These are phyloP conservation scores for Boletus rufocinnamomeus DNA, from an alignment of 768 basidiomycete species.

Conservation along the genomic window DNA sequence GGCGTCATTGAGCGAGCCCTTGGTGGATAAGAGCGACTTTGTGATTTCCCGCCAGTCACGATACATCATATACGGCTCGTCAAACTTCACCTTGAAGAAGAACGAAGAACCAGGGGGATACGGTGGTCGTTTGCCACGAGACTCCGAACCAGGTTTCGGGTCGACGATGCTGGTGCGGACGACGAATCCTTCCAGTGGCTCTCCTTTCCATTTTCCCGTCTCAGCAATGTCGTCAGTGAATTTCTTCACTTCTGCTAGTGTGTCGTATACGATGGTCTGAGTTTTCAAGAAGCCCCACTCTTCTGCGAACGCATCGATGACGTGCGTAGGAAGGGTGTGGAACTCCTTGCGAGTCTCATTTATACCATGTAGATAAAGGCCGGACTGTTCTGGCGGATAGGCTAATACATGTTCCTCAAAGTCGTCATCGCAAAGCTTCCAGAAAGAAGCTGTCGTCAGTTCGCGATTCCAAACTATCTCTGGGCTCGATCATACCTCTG, in stretches of 20 bases:
- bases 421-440: constrained; percentile 91
- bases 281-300: constrained; percentile 94
- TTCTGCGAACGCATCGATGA: constrained; percentile 77
- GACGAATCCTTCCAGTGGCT: constrained; percentile 92
- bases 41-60: constrained; percentile 97
- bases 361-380: constrained; percentile 91
- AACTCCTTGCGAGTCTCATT: constrained; percentile 72
- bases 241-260: constrained; percentile 63
- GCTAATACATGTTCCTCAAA: constrained; percentile 97
- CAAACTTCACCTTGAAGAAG: constrained; percentile 99
- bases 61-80: constrained; percentile 99
- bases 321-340: constrained; percentile 62
- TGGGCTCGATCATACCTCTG: constrained; percentile 64
- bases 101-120: constrained; percentile 82
- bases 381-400: constrained; percentile 79
- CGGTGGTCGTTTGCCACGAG: constrained; percentile 48
- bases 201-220: constrained; percentile 78
- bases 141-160: constrained; percentile 37
- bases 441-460: neutral
- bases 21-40: constrained; percentile 59
- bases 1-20: constrained; percentile 33
- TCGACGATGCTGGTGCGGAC: constrained; percentile 71
- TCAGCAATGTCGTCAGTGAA: constrained; percentile 72
- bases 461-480: neutral
- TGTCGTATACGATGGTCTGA: constrained; percentile 49